Conservation (phyloP, 2,329 filamentous ascomycete species). For the Parastagonospora nodorum region DNA sequence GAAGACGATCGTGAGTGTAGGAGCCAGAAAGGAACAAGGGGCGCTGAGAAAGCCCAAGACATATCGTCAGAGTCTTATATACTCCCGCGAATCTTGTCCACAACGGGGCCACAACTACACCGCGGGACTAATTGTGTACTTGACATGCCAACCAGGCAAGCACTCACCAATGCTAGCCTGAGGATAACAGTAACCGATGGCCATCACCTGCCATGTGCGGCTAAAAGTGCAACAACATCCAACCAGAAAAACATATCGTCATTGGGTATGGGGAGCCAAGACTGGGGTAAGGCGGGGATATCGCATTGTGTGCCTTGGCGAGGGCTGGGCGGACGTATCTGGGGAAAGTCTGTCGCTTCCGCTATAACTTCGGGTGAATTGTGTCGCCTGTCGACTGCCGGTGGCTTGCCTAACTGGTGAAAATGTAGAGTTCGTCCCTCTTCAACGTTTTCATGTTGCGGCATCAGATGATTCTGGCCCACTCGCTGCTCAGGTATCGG, state of each 20-base stretch:
- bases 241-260: neutral
- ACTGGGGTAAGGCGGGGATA: constrained; percentile 10
- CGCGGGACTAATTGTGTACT: neutral
- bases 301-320: neutral
- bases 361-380: neutral
- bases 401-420: neutral
- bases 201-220: neutral
- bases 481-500: neutral
- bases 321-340: neutral
- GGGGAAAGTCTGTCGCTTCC: neutral
- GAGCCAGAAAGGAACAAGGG: neutral
- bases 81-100: neutral
- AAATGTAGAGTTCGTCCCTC: neutral
- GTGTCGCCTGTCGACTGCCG: too few species aligned
- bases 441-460: neutral
- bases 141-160: neutral
- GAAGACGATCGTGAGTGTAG: neutral
- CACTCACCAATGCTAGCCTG: neutral
- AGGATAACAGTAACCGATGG: neutral
- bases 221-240: neutral
- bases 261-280: constrained; percentile 1
- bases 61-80: neutral
- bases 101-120: neutral
- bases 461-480: neutral
- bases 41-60: neutral